phyloP scores from a whole-genome alignment of 768 basidiomycete genomes.

The Tylopilus subfusipes region DNA sequence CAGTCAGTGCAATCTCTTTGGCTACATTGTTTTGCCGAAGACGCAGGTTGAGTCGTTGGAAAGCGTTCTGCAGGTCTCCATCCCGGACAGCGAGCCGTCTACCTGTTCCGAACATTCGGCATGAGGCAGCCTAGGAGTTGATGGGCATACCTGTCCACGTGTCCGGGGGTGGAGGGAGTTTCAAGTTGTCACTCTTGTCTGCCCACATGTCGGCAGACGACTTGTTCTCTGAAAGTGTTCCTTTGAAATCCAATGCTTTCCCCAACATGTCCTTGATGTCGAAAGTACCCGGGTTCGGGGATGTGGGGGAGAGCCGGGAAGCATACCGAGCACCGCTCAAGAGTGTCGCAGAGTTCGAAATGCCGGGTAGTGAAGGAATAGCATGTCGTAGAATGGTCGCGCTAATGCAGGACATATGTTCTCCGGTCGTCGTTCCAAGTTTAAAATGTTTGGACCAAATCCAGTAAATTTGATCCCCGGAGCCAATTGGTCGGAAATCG shows the following conservation, averaged over 20 bases:
- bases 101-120: slow-evolving; percentile 40
- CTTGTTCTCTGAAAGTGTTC: slow-evolving; percentile 7
- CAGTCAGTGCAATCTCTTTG: slow-evolving; percentile 43
- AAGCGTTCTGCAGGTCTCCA: slow-evolving; percentile 46
- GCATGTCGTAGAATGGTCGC: slow-evolving; percentile 13
- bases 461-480: slow-evolving; percentile 18
- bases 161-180: slow-evolving; percentile 39
- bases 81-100: slow-evolving; percentile 51
- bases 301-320: slow-evolving; percentile 5
- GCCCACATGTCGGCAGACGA: slow-evolving; percentile 39
- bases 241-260: slow-evolving; percentile 16
- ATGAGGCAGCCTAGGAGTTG: background rate
- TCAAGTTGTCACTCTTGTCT: slow-evolving; percentile 18
- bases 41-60: slow-evolving; percentile 46
- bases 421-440: background rate
- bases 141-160: slow-evolving; percentile 48
- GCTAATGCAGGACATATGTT: slow-evolving; percentile 24
- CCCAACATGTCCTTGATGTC: slow-evolving; percentile 13
- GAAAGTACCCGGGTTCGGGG: slow-evolving; percentile 4
- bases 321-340: slow-evolving; percentile 7
- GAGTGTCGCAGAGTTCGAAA: background rate
- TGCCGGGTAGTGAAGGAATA: background rate
- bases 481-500: slow-evolving; percentile 24
- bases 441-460: slow-evolving; percentile 15
- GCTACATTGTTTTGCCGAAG: slow-evolving; percentile 55